These are phyloP conservation scores for Adansonia madagascariensis DNA, from an alignment of 441 rosid genomes.

Conservation along the genomic window DNA sequence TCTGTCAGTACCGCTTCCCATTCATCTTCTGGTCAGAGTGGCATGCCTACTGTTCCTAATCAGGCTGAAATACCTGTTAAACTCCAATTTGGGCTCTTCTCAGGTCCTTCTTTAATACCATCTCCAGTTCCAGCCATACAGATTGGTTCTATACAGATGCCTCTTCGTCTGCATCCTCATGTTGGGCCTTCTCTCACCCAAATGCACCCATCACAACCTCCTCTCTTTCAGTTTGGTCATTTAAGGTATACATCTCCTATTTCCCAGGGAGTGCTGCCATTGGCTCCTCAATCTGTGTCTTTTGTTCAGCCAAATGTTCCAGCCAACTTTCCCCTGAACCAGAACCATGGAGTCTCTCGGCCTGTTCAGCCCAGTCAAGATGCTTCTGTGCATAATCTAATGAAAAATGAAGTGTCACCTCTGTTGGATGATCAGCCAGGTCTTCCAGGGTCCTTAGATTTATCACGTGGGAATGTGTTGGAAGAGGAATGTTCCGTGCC, in stretches of 20 bases:
- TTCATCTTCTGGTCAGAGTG: constrained; percentile 53
- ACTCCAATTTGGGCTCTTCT: constrained; percentile 92
- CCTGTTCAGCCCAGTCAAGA: constrained; percentile 56
- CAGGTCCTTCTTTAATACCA: constrained; percentile 89
- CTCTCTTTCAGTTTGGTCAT: constrained; percentile 94
- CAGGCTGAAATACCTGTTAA: constrained; percentile 74
- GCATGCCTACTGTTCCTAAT: constrained; percentile 41
- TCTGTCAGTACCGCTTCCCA: constrained; percentile 35
- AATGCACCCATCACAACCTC: constrained; percentile 70
- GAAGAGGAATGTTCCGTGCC: constrained; percentile 47
- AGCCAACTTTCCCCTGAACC: constrained; percentile 50
- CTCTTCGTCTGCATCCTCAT: constrained; percentile 90
- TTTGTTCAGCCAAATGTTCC: constrained; percentile 56
- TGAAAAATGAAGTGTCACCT: constrained; percentile 30
- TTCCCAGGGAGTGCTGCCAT: constrained; percentile 77
- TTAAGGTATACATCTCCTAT: constrained; percentile 73
- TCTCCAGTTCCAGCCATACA: constrained; percentile 97
- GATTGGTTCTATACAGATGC: constrained; percentile 99
- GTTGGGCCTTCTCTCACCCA: constrained; percentile 63
- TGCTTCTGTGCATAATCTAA: constrained; percentile 27
- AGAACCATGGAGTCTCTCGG: constrained; percentile 49
- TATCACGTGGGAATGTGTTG: constrained; percentile 46
- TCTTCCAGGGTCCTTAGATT: constrained; percentile 49
- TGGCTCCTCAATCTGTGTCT: constrained; percentile 64
- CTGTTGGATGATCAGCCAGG: constrained; percentile 51